These are phyloP conservation scores for Corynascus novoguineensis DNA, from an alignment of 495 filamentous ascomycete genomes.

Conservation along the genomic window DNA sequence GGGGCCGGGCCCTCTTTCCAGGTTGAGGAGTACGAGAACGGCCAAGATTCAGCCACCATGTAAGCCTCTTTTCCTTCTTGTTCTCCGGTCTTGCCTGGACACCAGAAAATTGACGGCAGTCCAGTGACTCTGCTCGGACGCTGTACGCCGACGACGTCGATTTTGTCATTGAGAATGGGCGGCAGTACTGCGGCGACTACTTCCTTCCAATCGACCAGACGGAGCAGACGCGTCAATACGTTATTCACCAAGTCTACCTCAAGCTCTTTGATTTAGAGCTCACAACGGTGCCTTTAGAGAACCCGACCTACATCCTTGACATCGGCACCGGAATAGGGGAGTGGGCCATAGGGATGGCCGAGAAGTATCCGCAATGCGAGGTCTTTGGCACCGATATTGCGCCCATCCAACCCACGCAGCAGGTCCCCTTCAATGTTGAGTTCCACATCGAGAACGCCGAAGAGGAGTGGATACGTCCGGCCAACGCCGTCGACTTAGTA, in stretches of 20 bases:
- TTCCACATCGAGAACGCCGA: conserved; percentile 69
- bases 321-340: conserved; percentile 66
- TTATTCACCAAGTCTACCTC: conserved; percentile 61
- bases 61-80: conserved; percentile 22
- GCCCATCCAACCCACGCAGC: conserved; percentile 49
- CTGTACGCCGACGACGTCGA: conserved; percentile 52
- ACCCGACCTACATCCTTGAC: conserved; percentile 56
- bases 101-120: background rate
- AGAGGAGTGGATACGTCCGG: conserved; percentile 50
- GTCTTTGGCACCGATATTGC: conserved; percentile 66
- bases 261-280: conserved; percentile 55
- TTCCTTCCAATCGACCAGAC: conserved; percentile 72
- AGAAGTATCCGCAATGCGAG: conserved; percentile 55
- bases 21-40: conserved; percentile 24
- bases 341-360: conserved; percentile 69
- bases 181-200: conserved; percentile 64
- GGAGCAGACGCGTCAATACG: conserved; percentile 65
- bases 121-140: conserved; percentile 52
- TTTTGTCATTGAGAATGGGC: conserved; percentile 56
- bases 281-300: conserved; percentile 52
- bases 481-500: conserved; percentile 58
- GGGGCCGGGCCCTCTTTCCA: conserved; percentile 23
- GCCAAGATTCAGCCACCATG: conserved; percentile 41
- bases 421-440: conserved; percentile 57
- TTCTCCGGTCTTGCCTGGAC: too few species aligned